Evolutionary conservation across 495 filamentous ascomycete genomes (phyloP).

Genomic region (Talaromyces adpressus): DNA sequence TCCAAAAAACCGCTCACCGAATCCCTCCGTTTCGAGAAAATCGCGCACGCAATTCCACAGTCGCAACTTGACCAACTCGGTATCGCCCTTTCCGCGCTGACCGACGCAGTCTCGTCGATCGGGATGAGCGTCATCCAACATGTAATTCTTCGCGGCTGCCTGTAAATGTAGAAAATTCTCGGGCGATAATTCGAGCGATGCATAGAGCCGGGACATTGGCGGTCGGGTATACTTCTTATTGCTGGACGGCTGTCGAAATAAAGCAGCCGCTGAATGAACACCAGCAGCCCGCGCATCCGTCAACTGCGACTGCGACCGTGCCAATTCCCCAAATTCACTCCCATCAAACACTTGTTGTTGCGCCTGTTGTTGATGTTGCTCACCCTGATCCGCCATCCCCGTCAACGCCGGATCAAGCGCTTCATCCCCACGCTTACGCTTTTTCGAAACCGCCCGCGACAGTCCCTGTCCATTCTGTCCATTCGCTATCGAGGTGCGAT

Average conservation of each 20-base stretch:
- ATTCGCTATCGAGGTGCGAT: conserved; percentile 36
- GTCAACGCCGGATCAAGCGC: conserved; percentile 39
- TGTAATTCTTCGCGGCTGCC: conserved; percentile 52
- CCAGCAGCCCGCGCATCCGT: conserved; percentile 44
- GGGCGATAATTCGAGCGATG: conserved; percentile 48
- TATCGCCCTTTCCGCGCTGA: conserved; percentile 50
- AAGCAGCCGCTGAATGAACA: conserved; percentile 49
- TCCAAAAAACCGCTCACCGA: conserved; percentile 51
- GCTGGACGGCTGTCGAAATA: conserved; percentile 48
- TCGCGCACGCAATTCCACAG: conserved; percentile 53
- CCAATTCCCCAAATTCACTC: conserved; percentile 26
- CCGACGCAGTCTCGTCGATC: conserved; percentile 55
- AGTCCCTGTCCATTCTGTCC: conserved; percentile 81
- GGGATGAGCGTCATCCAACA: conserved; percentile 50
- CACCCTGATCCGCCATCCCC: conserved; percentile 21
- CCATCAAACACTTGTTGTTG: conserved; percentile 14
- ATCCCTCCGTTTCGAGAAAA: conserved; percentile 49
- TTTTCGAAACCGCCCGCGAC: conserved; percentile 33
- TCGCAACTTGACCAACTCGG: conserved; percentile 54
- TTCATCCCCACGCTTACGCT: conserved; percentile 38
- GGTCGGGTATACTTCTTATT: conserved; percentile 55
- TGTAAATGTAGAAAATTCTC: conserved; percentile 55
- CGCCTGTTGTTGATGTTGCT: conserved; percentile 19
- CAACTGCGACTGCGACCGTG: conserved; percentile 26
- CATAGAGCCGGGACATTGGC: conserved; percentile 55